Evolutionary conservation across 208 protist species (phyloP).

Genomic region (Leptomonas pyrrhocoris): DNA sequence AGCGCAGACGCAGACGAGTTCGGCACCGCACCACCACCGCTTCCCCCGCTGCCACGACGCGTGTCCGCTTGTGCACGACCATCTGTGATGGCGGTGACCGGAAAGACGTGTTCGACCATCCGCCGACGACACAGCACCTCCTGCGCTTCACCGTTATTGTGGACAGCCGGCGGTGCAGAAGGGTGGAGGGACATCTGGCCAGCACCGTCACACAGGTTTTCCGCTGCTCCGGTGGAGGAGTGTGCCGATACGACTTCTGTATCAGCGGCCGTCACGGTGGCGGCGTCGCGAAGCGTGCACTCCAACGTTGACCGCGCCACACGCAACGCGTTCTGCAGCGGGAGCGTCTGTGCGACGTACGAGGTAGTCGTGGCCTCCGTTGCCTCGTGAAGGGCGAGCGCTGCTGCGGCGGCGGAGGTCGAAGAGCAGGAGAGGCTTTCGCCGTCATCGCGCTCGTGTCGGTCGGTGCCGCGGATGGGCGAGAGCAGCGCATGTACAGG

Average conservation of each 20-base stretch:
- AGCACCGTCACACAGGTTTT: not conserved
- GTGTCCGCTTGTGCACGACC: not conserved
- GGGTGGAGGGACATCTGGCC: not conserved
- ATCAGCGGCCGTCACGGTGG: not conserved
- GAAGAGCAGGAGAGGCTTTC: not conserved
- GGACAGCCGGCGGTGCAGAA: not conserved
- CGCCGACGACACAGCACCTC: slow-evolving; percentile 20
- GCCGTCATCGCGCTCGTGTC: not conserved
- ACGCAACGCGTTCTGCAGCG: slow-evolving; percentile 7
- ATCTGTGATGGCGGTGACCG: not conserved
- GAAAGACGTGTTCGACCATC: slow-evolving; percentile 9
- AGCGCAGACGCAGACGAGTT: not conserved
- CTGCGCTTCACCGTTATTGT: slow-evolving; percentile 15
- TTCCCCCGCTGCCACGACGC: not conserved
- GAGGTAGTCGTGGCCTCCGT: slow-evolving; percentile 2
- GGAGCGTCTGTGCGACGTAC: not conserved
- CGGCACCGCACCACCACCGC: not conserved
- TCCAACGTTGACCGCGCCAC: slow-evolving; percentile 4
- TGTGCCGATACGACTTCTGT: not conserved
- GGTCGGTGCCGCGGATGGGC: not conserved
- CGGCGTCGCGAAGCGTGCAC: not conserved
- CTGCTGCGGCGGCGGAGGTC: not conserved
- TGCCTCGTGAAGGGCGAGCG: not conserved
- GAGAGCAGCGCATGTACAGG: slow-evolving; percentile 19
- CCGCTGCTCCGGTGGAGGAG: slow-evolving; percentile 3